These are phyloP conservation scores for Tricharina praecox DNA, from an alignment of 495 filamentous ascomycete species.

Conservation along the genomic window DNA sequence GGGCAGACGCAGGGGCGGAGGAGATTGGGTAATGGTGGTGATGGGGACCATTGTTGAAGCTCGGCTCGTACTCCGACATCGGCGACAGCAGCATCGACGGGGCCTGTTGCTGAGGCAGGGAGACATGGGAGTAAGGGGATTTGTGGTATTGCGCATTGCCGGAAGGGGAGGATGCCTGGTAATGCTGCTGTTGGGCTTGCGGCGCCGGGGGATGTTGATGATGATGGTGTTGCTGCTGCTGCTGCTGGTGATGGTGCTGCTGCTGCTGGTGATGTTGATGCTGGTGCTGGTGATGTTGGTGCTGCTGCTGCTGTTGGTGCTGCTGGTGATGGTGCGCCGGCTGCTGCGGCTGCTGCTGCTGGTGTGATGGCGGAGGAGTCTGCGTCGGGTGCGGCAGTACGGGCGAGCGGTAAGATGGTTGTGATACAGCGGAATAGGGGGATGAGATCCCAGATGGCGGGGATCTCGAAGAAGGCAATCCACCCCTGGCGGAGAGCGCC, in stretches of 20 bases:
- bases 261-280: constrained; percentile 2
- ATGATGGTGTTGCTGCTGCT: constrained; percentile 10
- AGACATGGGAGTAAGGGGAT: constrained; percentile 21
- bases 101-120: constrained; percentile 29
- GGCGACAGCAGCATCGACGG: constrained; percentile 27
- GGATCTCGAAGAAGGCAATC: constrained; percentile 19
- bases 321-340: constrained; percentile 2
- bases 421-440: constrained; percentile 18
- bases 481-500: constrained; percentile 15
- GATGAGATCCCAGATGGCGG: constrained; percentile 13
- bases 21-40: constrained; percentile 28
- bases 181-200: constrained; percentile 3
- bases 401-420: constrained; percentile 9
- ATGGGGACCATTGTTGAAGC: constrained; percentile 8
- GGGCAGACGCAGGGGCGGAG: constrained; percentile 18
- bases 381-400: constrained; percentile 7
- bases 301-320: constrained; percentile 9
- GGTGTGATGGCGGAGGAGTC: constrained; percentile 14
- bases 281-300: constrained; percentile 3
- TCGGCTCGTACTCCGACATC: constrained; percentile 24
- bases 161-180: background rate
- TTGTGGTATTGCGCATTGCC: constrained; percentile 18
- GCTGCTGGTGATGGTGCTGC: constrained; percentile 6
- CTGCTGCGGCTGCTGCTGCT: constrained; percentile 13
- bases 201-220: constrained; percentile 5